Conservation (phyloP, 352 stramenopile genomes). For the Globisporangium cystogenes region DNA sequence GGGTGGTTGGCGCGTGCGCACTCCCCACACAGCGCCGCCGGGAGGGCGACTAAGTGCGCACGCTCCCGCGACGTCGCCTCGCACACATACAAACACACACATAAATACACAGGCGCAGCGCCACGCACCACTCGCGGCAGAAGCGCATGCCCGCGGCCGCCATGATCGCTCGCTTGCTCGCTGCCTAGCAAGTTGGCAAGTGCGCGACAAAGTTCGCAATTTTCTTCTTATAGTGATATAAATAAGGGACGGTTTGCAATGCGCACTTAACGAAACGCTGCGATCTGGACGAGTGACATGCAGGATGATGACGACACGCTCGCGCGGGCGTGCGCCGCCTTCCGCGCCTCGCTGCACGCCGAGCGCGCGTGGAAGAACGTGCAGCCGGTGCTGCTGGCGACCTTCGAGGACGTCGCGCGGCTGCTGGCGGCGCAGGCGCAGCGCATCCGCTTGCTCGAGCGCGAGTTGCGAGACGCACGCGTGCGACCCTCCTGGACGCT, state of each 20-base stretch:
- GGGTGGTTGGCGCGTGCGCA: no score
- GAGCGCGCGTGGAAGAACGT: slow-evolving; percentile 66
- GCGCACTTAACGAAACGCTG: neutral
- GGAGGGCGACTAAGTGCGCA: neutral
- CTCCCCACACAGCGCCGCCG: neutral
- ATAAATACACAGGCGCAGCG: no score
- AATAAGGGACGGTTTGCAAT: no score
- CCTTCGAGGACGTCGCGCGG: slow-evolving; percentile 30
- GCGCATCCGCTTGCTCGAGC: slow-evolving; percentile 15
- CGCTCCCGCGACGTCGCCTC: no score
- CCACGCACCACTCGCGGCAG: slow-evolving; percentile 77
- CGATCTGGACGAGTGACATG: neutral
- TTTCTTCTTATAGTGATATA: neutral
- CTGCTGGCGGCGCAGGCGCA: slow-evolving; percentile 31
- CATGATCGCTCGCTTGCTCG: slow-evolving; percentile 25
- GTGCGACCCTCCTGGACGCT: neutral
- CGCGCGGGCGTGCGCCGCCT: slow-evolving; percentile 1
- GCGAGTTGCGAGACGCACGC: slow-evolving; percentile 2
- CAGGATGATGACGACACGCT: no score
- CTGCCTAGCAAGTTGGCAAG: neutral
- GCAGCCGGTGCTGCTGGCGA: slow-evolving; percentile 36
- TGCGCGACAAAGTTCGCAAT: neutral
- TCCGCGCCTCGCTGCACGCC: slow-evolving; percentile 22
- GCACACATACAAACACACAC: no score
- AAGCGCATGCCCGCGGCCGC: slow-evolving; percentile 84